Conservation (phyloP, 106 monocot genomes). For the Dendrobium chrysotoxum region DNA sequence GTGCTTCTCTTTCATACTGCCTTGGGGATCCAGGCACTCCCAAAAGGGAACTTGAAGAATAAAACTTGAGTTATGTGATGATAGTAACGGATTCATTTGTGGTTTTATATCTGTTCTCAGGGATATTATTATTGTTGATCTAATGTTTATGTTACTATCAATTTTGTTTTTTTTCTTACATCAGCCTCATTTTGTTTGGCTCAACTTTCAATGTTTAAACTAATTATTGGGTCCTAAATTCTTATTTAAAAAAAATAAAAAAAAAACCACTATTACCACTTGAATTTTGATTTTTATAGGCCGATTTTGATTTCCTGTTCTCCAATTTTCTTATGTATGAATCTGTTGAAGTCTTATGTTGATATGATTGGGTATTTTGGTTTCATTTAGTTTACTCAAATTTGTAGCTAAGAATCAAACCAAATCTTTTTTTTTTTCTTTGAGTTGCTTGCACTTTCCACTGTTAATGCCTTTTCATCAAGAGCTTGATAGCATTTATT, state of each 20-base stretch:
- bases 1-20: too few relatives aligned
- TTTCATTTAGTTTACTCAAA: too few relatives aligned
- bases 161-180: neutral
- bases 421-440: too few relatives aligned
- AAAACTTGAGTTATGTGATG: neutral
- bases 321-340: too few relatives aligned
- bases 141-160: too few relatives aligned
- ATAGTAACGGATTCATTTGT: neutral
- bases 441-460: too few relatives aligned
- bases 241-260: too few relatives aligned
- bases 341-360: too few relatives aligned
- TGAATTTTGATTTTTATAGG: neutral
- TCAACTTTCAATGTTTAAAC: neutral
- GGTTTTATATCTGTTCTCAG: neutral
- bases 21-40: neutral
- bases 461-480: too few relatives aligned
- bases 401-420: too few relatives aligned
- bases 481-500: too few relatives aligned
- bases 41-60: neutral
- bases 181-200: neutral
- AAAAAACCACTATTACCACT: neutral
- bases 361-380: too few relatives aligned
- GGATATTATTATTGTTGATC: neutral
- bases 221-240: neutral
- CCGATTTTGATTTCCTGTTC: neutral